phyloP scores from a whole-genome alignment of 495 filamentous ascomycete genomes.

The Ramalina intermedia region DNA sequence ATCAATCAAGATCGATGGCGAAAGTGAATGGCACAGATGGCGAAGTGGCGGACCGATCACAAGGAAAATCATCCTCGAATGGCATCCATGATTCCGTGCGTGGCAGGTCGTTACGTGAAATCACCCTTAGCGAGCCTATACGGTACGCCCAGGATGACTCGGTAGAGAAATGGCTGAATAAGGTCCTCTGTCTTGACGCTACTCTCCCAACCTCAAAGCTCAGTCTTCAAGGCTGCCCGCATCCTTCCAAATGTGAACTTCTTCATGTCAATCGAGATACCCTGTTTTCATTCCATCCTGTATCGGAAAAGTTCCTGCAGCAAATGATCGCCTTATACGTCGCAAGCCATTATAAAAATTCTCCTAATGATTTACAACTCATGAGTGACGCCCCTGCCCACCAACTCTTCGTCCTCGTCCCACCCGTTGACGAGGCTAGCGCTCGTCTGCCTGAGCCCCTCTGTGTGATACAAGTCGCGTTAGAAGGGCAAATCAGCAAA shows the following conservation, averaged over 20 bases:
- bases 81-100: constrained; percentile 42
- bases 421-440: constrained; percentile 64
- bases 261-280: constrained; percentile 93
- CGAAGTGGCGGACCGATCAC: constrained; percentile 57
- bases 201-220: constrained; percentile 65
- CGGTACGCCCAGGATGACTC: constrained; percentile 81
- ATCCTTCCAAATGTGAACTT: constrained; percentile 80
- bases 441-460: constrained; percentile 80
- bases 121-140: constrained; percentile 86
- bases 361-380: constrained; percentile 91
- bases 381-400: constrained; percentile 97
- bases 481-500: constrained; percentile 89
- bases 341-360: constrained; percentile 98
- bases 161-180: constrained; percentile 95
- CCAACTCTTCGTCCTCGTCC: constrained; percentile 88
- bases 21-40: constrained; percentile 38
- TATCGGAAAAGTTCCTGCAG: constrained; percentile 94
- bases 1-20: constrained; percentile 58
- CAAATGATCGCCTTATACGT: constrained; percentile 97
- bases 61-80: constrained; percentile 51
- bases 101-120: constrained; percentile 76
- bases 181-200: constrained; percentile 82
- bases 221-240: constrained; percentile 67
- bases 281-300: constrained; percentile 92
- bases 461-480: constrained; percentile 84